These are phyloP conservation scores for Tarenaya hassleriana DNA, from an alignment of 345 rosid genomes.

Conservation along the genomic window DNA sequence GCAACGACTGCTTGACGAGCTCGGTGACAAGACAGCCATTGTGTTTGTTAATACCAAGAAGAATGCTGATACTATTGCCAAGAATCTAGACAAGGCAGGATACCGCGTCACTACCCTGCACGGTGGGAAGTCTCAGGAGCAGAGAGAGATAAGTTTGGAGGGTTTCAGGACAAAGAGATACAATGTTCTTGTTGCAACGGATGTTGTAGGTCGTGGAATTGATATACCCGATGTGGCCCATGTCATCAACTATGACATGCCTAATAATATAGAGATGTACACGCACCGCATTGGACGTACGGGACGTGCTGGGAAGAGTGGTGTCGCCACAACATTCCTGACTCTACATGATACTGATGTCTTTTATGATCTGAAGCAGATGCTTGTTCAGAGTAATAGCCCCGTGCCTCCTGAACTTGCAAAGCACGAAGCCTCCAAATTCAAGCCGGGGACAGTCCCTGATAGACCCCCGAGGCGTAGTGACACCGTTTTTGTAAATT, in stretches of 20 bases:
- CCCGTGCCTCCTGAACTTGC: constrained; percentile 89
- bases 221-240: constrained; percentile 95
- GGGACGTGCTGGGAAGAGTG: constrained; percentile 94
- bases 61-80: constrained; percentile 68
- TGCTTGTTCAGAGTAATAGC: constrained; percentile 93
- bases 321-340: constrained; percentile 87
- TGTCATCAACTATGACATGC: constrained; percentile 93
- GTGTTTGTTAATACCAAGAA: constrained; percentile 92
- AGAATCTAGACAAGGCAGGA: constrained; percentile 78
- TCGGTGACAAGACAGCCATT: constrained; percentile 80
- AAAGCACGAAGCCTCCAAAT: constrained; percentile 88
- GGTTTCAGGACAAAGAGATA: constrained; percentile 85
- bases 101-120: constrained; percentile 88
- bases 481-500: constrained; percentile 77
- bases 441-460: constrained; percentile 87
- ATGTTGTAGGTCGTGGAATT: constrained; percentile 93
- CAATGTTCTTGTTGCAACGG: constrained; percentile 90
- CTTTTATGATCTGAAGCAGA: constrained; percentile 94
- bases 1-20: constrained; percentile 76
- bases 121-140: constrained; percentile 94
- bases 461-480: constrained; percentile 91
- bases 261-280: constrained; percentile 75
- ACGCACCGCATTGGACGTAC: constrained; percentile 96
- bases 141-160: constrained; percentile 87
- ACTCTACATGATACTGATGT: constrained; percentile 75